Evolutionary conservation across 2,329 filamentous ascomycete species (phyloP).

Genomic region (Eurotiales sp.): DNA sequence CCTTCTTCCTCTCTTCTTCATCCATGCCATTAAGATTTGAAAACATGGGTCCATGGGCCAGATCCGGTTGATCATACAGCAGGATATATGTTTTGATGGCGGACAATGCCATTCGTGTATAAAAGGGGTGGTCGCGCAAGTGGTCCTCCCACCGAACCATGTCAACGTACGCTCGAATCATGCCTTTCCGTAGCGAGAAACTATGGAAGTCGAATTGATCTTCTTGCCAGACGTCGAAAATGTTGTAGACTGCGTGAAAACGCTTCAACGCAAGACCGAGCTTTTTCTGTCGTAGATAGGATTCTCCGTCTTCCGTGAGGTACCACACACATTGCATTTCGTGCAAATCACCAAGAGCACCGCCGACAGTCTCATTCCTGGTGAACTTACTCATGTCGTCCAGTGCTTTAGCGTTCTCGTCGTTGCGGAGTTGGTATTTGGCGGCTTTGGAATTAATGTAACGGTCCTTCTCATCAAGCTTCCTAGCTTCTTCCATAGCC

Average conservation of each 20-base stretch:
- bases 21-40: constrained; percentile 54
- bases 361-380: constrained; percentile 80
- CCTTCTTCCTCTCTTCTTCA: constrained; percentile 73
- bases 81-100: constrained; percentile 77
- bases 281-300: constrained; percentile 77
- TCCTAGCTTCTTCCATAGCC: constrained; percentile 81
- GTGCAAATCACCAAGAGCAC: constrained; percentile 82
- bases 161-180: constrained; percentile 89
- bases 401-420: constrained; percentile 81
- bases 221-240: constrained; percentile 97
- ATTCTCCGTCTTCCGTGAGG: constrained; percentile 89
- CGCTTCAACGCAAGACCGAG: constrained; percentile 85
- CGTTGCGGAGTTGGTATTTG: constrained; percentile 92
- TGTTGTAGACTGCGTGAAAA: constrained; percentile 81
- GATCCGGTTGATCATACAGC: constrained; percentile 70
- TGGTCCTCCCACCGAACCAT: constrained; percentile 97
- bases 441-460: constrained; percentile 98
- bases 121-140: constrained; percentile 89
- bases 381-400: constrained; percentile 93
- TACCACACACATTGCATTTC: constrained; percentile 99
- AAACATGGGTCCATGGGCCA: constrained; percentile 56
- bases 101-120: constrained; percentile 74
- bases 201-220: constrained; percentile 99
- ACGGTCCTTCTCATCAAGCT: constrained; percentile 82
- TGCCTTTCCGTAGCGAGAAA: constrained; percentile 94